Percentiles rank a stretch among this genome's conserved stretches.
phyloP scores from a whole-genome alignment of 2,329 filamentous ascomycete species.

The Penicillium corylophilum region DNA sequence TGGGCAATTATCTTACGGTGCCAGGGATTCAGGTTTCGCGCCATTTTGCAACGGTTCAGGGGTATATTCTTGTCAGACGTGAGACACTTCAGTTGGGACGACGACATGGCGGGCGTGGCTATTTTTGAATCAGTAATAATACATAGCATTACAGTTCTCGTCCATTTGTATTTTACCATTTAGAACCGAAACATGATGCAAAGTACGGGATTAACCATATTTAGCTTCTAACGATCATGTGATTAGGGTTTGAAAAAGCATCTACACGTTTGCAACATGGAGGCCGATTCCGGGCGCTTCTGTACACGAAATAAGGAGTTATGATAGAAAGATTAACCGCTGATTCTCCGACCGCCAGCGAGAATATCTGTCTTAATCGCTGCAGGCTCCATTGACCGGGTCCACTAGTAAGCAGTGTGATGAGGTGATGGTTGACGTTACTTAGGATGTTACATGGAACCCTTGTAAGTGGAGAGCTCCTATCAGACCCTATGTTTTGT shows the following conservation, averaged over 20 bases:
- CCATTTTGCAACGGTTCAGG: neutral
- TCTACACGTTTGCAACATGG: neutral
- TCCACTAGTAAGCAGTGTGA: no score
- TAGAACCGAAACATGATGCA: neutral
- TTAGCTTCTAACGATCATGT: neutral
- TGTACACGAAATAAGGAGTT: no score
- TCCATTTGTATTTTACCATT: neutral
- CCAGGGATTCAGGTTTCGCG: neutral
- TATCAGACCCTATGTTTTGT: no score
- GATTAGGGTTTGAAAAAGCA: no score
- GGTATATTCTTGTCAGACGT: neutral
- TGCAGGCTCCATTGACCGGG: no score
- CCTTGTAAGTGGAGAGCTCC: no score
- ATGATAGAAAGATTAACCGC: no score
- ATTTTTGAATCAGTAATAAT: slow-evolving; percentile 1
- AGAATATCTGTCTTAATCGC: no score
- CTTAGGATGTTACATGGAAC: no score
- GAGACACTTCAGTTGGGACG: neutral
- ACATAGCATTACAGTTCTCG: neutral
- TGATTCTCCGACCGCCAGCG: no score
- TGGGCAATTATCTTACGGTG: neutral
- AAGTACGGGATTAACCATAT: neutral
- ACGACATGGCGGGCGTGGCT: neutral
- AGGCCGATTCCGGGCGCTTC: neutral
- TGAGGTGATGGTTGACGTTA: no score